Conservation (phyloP, 2,329 filamentous ascomycete species). For the Trichoderma lentiforme region DNA sequence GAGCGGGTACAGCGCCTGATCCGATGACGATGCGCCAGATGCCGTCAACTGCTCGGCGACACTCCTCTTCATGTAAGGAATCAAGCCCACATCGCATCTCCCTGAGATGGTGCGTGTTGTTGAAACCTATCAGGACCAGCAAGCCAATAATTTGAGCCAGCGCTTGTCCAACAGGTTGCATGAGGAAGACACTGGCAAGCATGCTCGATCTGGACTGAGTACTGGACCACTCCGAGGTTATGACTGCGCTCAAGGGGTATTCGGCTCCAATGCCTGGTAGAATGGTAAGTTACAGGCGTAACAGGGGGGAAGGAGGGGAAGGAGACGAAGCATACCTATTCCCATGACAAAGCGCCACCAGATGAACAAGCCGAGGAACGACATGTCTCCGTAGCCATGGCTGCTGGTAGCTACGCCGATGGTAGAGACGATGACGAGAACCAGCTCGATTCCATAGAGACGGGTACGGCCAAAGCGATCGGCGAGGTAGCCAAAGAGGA, state of each 20-base stretch:
- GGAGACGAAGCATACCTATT: slow-evolving; percentile 35
- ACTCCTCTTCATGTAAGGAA: slow-evolving; percentile 42
- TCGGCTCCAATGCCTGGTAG: slow-evolving; percentile 61
- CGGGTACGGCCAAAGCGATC: slow-evolving; percentile 54
- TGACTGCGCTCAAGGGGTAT: slow-evolving; percentile 65
- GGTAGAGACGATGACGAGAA: slow-evolving; percentile 56
- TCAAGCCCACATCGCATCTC: slow-evolving; percentile 49
- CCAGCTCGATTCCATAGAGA: slow-evolving; percentile 54
- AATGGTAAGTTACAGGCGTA: background rate
- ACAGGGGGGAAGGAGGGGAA: background rate
- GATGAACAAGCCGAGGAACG: slow-evolving; percentile 48
- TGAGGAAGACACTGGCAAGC: slow-evolving; percentile 65
- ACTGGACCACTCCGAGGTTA: slow-evolving; percentile 63
- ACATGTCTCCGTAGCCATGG: slow-evolving; percentile 47
- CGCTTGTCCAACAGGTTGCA: slow-evolving; percentile 66
- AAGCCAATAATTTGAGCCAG: slow-evolving; percentile 61
- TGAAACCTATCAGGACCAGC: slow-evolving; percentile 47
- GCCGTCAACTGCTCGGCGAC: slow-evolving; percentile 50
- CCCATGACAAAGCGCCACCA: slow-evolving; percentile 57
- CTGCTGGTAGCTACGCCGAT: slow-evolving; percentile 54
- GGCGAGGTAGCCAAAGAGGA: slow-evolving; percentile 52
- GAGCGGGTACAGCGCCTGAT: slow-evolving; percentile 60
- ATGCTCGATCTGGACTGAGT: slow-evolving; percentile 64
- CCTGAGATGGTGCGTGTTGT: slow-evolving; percentile 40
- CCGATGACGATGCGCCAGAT: slow-evolving; percentile 68